These are phyloP conservation scores for Eucalyptus camaldulensis DNA, from an alignment of 345 rosid species.

Conservation along the genomic window DNA sequence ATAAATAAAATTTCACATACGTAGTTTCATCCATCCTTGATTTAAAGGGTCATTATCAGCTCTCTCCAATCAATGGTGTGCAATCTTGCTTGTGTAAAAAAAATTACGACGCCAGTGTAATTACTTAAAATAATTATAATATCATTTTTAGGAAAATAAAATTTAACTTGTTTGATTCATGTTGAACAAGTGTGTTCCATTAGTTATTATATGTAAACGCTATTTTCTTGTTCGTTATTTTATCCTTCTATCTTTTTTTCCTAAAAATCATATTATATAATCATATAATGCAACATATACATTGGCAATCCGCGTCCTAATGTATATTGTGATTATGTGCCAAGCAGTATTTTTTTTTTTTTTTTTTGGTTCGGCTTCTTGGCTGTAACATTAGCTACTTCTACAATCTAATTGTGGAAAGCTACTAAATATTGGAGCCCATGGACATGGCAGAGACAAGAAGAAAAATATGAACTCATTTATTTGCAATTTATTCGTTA, in stretches of 20 bases:
- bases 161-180: not conserved
- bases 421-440: not conserved
- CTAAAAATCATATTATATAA: not conserved
- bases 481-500: too few species aligned
- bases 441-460: too few species aligned
- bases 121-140: not conserved
- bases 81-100: not conserved
- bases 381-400: not conserved
- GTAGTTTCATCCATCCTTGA: not conserved
- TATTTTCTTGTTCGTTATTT: not conserved
- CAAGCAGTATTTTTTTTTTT: too few species aligned
- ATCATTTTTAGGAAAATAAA: not conserved
- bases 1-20: not conserved
- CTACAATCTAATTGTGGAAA: not conserved
- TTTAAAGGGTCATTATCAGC: not conserved
- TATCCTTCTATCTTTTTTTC: not conserved
- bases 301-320: not conserved
- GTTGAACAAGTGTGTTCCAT: not conserved
- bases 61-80: not conserved
- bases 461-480: too few species aligned
- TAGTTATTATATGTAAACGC: not conserved
- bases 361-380: not conserved
- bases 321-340: not conserved
- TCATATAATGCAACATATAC: not conserved
- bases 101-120: not conserved